Conservation (phyloP, 768 basidiomycete species). For the Naganishia friedmannii region DNA sequence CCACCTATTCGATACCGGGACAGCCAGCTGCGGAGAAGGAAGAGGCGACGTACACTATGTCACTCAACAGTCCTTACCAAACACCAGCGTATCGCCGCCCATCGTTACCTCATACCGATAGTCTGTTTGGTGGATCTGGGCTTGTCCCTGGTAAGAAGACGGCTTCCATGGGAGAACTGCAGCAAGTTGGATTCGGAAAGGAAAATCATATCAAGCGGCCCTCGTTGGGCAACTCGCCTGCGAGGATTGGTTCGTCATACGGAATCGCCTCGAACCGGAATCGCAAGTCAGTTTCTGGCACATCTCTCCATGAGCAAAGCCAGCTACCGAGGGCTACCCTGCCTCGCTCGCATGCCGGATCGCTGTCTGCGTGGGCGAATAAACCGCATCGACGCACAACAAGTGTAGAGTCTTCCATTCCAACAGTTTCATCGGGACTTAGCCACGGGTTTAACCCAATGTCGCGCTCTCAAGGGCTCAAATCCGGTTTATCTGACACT, state of each 20-base stretch:
- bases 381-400: slow-evolving; percentile 25
- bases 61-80: slow-evolving; percentile 3
- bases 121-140: slow-evolving; percentile 17
- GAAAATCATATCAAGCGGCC: slow-evolving; percentile 21
- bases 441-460: slow-evolving; percentile 30
- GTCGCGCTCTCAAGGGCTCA: slow-evolving; percentile 47
- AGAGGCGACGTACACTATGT: slow-evolving; percentile 20
- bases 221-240: slow-evolving; percentile 13
- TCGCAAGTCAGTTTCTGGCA: slow-evolving; percentile 8
- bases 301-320: slow-evolving; percentile 1
- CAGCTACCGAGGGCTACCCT: slow-evolving; percentile 14
- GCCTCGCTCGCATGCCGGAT: slow-evolving; percentile 8
- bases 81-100: slow-evolving; percentile 16
- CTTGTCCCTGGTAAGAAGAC: slow-evolving; percentile 12
- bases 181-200: slow-evolving; percentile 10
- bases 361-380: slow-evolving; percentile 6
- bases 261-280: slow-evolving; percentile 1
- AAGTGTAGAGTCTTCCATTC: slow-evolving; percentile 31
- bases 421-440: slow-evolving; percentile 24
- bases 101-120: slow-evolving; percentile 17
- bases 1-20: background rate
- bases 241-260: background rate
- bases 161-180: slow-evolving; percentile 17
- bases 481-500: slow-evolving; percentile 43
- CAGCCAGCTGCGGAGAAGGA: background rate